Percentiles rank a stretch among this genome's conserved stretches.
Evolutionary conservation across 2,329 filamentous ascomycete genomes (phyloP).

Genomic region (Monosporascus cannonballus): DNA sequence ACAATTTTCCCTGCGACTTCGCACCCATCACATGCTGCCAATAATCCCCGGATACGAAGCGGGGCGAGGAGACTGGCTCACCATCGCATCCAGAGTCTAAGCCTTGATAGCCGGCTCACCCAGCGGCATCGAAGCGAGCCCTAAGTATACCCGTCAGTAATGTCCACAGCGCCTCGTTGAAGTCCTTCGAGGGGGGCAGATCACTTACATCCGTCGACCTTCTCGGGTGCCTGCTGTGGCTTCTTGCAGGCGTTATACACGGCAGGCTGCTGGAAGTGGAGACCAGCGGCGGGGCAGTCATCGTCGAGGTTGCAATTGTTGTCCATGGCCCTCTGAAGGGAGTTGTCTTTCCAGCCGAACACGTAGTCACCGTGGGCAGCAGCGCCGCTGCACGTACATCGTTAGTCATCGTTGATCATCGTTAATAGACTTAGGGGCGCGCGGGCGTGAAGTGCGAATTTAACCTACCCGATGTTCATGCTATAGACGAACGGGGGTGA

Average conservation of each 20-base stretch:
- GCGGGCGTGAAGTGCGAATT: not conserved
- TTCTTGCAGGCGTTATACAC: constrained; percentile 41
- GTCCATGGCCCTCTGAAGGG: constrained; percentile 43
- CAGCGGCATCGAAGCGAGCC: constrained; percentile 23
- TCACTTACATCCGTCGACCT: constrained; percentile 42
- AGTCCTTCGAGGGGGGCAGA: not conserved
- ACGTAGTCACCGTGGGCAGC: constrained; percentile 47
- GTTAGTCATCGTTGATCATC: too few relatives aligned
- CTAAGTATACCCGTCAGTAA: constrained; percentile 11
- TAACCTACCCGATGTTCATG: constrained; percentile 35
- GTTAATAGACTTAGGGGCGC: not conserved
- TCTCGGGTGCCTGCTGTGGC: constrained; percentile 40
- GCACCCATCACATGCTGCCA: not conserved
- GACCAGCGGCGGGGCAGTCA: constrained; percentile 35
- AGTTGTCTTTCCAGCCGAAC: constrained; percentile 44
- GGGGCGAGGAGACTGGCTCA: not conserved
- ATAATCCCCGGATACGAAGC: not conserved
- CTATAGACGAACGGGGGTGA: constrained; percentile 37
- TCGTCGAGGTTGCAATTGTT: constrained; percentile 40
- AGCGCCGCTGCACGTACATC: constrained; percentile 27
- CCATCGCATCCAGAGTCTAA: constrained; percentile 6
- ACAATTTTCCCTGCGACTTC: not conserved
- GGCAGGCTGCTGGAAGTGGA: constrained; percentile 38
- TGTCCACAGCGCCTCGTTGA: not conserved
- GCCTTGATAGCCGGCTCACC: constrained; percentile 26